phyloP scores from a whole-genome alignment of 2,329 filamentous ascomycete species.

The Colletotrichum cereale region DNA sequence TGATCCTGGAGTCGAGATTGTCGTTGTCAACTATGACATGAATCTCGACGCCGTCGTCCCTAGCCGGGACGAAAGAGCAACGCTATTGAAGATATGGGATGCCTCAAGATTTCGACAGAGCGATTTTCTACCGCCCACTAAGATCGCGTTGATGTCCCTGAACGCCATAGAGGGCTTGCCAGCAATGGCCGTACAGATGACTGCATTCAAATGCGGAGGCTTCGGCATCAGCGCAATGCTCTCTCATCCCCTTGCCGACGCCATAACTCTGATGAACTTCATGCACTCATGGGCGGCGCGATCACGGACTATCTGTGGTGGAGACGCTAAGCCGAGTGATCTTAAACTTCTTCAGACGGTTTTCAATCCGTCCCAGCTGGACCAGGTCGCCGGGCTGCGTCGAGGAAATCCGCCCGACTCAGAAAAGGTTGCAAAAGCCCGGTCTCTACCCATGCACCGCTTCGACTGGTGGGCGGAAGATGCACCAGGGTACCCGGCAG shows the following conservation, averaged over 20 bases:
- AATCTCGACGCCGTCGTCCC: slow-evolving; percentile 50
- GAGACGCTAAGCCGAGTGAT: rapidly evolving
- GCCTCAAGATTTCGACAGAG: slow-evolving; percentile 50
- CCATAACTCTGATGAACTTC: slow-evolving; percentile 57
- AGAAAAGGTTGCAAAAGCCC: slow-evolving; percentile 46
- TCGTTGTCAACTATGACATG: slow-evolving; percentile 47
- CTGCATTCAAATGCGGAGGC: slow-evolving; percentile 54
- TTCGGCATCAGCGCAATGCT: slow-evolving; percentile 56
- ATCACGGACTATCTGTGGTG: slow-evolving; percentile 42
- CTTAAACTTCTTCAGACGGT: slow-evolving; percentile 41
- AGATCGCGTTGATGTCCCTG: slow-evolving; percentile 51
- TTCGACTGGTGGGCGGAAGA: slow-evolving; percentile 60
- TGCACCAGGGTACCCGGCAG: slow-evolving; percentile 48
- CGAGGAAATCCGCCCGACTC: slow-evolving; percentile 43
- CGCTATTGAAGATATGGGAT: slow-evolving; percentile 49
- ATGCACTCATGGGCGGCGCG: slow-evolving; percentile 56
- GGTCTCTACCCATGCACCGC: slow-evolving; percentile 57
- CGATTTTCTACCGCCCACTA: slow-evolving; percentile 49
- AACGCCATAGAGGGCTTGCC: slow-evolving; percentile 47
- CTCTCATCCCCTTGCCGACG: slow-evolving; percentile 60
- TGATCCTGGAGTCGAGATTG: slow-evolving; percentile 58
- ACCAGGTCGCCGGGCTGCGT: slow-evolving; percentile 48
- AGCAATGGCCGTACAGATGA: slow-evolving; percentile 54
- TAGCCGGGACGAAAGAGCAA: slow-evolving; percentile 26
- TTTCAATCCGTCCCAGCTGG: slow-evolving; percentile 57